phyloP scores from a whole-genome alignment of 768 basidiomycete species.

The Xanthoconium stramineum region DNA sequence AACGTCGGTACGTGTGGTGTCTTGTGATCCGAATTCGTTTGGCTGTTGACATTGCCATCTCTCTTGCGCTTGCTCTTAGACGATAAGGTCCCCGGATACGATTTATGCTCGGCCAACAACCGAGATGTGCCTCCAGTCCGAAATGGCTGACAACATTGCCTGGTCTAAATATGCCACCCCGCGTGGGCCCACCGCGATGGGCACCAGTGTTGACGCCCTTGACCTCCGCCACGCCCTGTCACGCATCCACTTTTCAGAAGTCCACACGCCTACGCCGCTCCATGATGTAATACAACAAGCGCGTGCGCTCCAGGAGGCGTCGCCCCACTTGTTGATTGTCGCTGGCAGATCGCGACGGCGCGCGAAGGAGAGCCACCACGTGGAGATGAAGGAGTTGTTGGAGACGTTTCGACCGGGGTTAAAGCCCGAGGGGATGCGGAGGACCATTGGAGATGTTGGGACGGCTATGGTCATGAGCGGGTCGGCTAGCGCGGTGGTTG shows the following conservation, averaged over 20 bases:
- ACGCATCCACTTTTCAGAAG: slow-evolving; percentile 63
- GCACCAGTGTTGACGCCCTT: too few relatives aligned
- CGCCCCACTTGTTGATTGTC: slow-evolving; percentile 55
- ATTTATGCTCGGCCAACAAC: slow-evolving; percentile 65
- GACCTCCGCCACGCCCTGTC: slow-evolving; percentile 44
- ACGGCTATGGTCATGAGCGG: slow-evolving; percentile 71
- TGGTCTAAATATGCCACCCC: slow-evolving; percentile 61
- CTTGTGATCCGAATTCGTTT: background rate
- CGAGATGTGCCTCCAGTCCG: slow-evolving; percentile 67
- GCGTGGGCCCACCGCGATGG: too few relatives aligned
- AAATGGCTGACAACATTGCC: slow-evolving; percentile 76
- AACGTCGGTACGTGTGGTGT: slow-evolving; percentile 7
- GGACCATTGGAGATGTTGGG: too few relatives aligned
- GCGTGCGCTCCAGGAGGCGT: slow-evolving; percentile 14
- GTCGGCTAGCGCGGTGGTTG: slow-evolving; percentile 54
- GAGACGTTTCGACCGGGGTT: slow-evolving; percentile 33
- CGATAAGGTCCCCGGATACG: slow-evolving; percentile 57
- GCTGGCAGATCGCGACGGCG: slow-evolving; percentile 73
- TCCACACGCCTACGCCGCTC: slow-evolving; percentile 53
- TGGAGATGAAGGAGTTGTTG: slow-evolving; percentile 66
- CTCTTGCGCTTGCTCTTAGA: slow-evolving; percentile 2
- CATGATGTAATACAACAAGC: slow-evolving; percentile 53
- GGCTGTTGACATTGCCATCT: too few relatives aligned
- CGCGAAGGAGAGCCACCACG: slow-evolving; percentile 65
- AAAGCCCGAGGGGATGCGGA: slow-evolving; percentile 42